phyloP scores from a whole-genome alignment of 257 asterid species.

The Scutellaria barbata region DNA sequence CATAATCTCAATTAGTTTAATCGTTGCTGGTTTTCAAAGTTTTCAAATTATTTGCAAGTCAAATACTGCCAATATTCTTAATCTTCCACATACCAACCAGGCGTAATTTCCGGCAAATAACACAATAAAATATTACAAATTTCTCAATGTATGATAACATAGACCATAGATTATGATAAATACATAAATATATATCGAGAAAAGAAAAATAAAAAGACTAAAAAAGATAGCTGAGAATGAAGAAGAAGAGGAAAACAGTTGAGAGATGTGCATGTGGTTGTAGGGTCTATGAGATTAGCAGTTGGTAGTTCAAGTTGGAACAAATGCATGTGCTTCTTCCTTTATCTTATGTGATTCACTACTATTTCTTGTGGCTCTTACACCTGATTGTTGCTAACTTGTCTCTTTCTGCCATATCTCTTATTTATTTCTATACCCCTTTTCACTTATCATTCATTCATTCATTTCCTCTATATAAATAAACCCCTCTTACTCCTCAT shows the following conservation, averaged over 20 bases:
- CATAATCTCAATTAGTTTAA: conserved; percentile 27
- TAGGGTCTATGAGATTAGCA: conserved; percentile 59
- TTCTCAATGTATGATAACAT: background rate
- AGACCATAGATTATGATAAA: background rate
- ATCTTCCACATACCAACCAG: conserved; percentile 25
- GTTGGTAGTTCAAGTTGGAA: conserved; percentile 72
- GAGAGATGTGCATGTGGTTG: conserved; percentile 63
- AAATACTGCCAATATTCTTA: conserved; percentile 32
- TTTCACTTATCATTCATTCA: conserved; percentile 10
- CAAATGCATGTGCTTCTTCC: conserved; percentile 75
- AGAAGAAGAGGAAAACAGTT: conserved; percentile 33
- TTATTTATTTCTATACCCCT: background rate
- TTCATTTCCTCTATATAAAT: conserved; percentile 50
- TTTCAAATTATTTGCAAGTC: conserved; percentile 29
- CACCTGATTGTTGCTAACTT: conserved; percentile 38
- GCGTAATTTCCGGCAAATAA: conserved; percentile 41
- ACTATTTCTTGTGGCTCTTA: conserved; percentile 45
- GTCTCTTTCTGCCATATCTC: conserved; percentile 52
- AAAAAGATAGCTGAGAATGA: background rate
- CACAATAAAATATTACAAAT: conserved; percentile 7
- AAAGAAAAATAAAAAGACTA: background rate
- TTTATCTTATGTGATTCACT: conserved; percentile 41
- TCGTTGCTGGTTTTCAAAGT: background rate
- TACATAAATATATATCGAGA: background rate
- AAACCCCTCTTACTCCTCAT: conserved; percentile 32